These are phyloP conservation scores for Aspergillus haitiensis DNA, from an alignment of 495 filamentous ascomycete species.

Conservation along the genomic window DNA sequence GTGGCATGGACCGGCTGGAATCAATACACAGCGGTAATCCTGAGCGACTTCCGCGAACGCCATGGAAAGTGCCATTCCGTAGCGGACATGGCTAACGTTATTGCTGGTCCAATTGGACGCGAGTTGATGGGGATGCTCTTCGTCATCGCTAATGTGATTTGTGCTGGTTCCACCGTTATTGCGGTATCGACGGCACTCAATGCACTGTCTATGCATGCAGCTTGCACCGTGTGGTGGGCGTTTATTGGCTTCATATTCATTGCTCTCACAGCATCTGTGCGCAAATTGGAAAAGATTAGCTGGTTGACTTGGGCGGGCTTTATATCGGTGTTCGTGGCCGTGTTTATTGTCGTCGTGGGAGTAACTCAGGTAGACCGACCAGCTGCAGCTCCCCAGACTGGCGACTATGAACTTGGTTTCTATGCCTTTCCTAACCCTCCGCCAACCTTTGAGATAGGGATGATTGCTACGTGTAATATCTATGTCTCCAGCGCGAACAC, in stretches of 20 bases:
- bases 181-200: conserved; percentile 53
- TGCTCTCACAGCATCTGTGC: conserved; percentile 45
- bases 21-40: conserved; percentile 44
- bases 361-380: conserved; percentile 45
- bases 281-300: conserved; percentile 44
- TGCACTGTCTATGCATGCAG: conserved; percentile 47
- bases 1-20: conserved; percentile 63
- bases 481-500: conserved; percentile 56
- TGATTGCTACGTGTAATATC: conserved; percentile 43
- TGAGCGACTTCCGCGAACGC: conserved; percentile 40
- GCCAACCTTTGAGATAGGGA: conserved; percentile 39
- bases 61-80: conserved; percentile 52
- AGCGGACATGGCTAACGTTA: conserved; percentile 66
- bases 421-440: conserved; percentile 31
- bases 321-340: conserved; percentile 43
- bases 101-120: conserved; percentile 55
- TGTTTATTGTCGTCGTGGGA: conserved; percentile 52
- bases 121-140: conserved; percentile 47
- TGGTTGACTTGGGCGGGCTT: conserved; percentile 52
- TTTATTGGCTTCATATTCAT: conserved; percentile 62
- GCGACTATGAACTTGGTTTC: conserved; percentile 50
- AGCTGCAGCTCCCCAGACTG: conserved; percentile 37
- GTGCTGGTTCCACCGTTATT: conserved; percentile 49
- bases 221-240: conserved; percentile 49
- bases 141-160: conserved; percentile 49